Percentiles rank a stretch among this genome's conserved stretches.
phyloP scores from a whole-genome alignment of 345 rosid species.

The Balakata baccata region DNA sequence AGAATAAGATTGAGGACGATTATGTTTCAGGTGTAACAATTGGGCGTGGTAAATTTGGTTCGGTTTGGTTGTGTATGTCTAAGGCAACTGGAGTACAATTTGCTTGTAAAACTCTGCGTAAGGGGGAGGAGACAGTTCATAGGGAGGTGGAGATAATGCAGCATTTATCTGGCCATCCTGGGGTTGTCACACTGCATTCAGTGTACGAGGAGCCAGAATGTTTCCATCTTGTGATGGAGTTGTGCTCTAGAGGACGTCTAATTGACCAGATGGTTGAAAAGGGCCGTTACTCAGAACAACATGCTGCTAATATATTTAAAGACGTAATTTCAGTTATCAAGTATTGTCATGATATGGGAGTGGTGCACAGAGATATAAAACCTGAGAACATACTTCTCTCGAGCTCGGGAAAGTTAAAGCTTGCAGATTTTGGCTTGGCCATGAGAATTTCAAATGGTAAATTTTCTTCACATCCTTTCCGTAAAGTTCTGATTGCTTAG shows the following conservation, averaged over 20 bases:
- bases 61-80: slow-evolving; percentile 71
- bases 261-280: slow-evolving; percentile 74
- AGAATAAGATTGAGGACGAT: slow-evolving; percentile 77
- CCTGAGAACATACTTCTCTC: slow-evolving; percentile 85
- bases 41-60: slow-evolving; percentile 84
- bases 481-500: neutral
- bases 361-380: slow-evolving; percentile 91
- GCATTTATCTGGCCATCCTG: slow-evolving; percentile 87
- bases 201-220: slow-evolving; percentile 78
- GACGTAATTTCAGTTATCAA: slow-evolving; percentile 78
- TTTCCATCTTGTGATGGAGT: slow-evolving; percentile 91
- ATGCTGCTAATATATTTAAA: slow-evolving; percentile 78
- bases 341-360: slow-evolving; percentile 98
- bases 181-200: slow-evolving; percentile 80
- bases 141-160: slow-evolving; percentile 98
- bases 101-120: slow-evolving; percentile 82
- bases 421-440: slow-evolving; percentile 95
- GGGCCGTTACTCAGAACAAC: slow-evolving; percentile 65
- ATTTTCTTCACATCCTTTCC: neutral
- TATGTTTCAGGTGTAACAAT: slow-evolving; percentile 53
- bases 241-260: slow-evolving; percentile 87
- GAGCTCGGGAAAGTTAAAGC: slow-evolving; percentile 68
- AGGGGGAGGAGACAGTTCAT: slow-evolving; percentile 90
- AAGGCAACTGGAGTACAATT: slow-evolving; percentile 52
- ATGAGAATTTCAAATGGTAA: slow-evolving; percentile 86